phyloP scores from a whole-genome alignment of 768 basidiomycete species.

The Mycena albidolilacea region DNA sequence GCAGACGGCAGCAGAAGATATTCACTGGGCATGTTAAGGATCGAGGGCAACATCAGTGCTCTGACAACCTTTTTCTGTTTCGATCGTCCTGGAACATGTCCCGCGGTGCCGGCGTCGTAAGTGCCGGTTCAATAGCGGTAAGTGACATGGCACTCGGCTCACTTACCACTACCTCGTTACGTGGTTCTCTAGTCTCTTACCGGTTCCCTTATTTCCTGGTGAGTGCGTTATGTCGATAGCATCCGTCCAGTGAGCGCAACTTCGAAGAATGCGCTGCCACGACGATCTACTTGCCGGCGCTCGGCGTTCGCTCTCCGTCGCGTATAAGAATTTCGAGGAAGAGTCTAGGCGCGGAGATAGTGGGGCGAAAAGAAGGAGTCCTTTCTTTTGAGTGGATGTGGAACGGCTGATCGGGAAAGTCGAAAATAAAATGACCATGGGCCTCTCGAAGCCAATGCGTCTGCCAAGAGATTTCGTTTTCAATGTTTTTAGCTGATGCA shows the following conservation, averaged over 20 bases:
- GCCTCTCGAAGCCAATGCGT: constrained; percentile 18
- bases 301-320: not conserved
- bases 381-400: constrained; percentile 15
- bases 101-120: not conserved
- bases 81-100: no score
- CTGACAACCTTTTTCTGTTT: no score
- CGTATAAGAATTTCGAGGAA: not conserved
- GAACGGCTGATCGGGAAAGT: constrained; percentile 17
- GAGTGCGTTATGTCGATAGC: constrained; percentile 6
- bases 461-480: constrained; percentile 12
- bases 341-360: constrained; percentile 16
- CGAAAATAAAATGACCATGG: constrained; percentile 7
- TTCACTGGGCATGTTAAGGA: not conserved
- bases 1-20: no score
- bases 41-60: constrained; percentile 7
- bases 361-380: not conserved
- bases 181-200: constrained; percentile 8
- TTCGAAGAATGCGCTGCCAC: constrained; percentile 7
- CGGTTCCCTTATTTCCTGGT: no score
- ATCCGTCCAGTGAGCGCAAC: constrained; percentile 1
- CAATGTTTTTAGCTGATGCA: constrained; percentile 11
- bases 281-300: not conserved
- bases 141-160: not conserved
- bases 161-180: not conserved
- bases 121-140: not conserved